Evolutionary conservation across 176 grass and related monocot species (phyloP).

Genomic region (Lolium multiflorum): DNA sequence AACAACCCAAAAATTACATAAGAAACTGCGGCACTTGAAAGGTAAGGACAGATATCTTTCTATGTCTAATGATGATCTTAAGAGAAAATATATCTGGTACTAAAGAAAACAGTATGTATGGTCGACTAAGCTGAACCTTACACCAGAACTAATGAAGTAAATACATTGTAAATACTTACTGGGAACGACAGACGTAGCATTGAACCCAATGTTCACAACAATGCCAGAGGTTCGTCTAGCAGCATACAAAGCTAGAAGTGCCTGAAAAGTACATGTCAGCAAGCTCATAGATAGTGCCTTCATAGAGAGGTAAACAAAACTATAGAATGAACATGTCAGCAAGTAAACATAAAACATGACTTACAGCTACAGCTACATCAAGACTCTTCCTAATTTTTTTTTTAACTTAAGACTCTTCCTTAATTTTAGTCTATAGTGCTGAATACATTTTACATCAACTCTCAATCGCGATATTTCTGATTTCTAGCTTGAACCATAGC

Average conservation of each 20-base stretch:
- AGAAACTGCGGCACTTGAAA: neutral
- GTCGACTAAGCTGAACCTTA: neutral
- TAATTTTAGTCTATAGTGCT: neutral
- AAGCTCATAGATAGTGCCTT: neutral
- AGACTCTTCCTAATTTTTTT: neutral
- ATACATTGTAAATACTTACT: conserved; percentile 56
- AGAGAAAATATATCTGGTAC: neutral
- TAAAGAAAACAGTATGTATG: conserved; percentile 24
- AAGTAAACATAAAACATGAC: conserved; percentile 12
- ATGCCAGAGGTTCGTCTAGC: conserved; percentile 83
- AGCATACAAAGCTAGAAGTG: conserved; percentile 91
- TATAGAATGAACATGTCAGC: conserved; percentile 3
- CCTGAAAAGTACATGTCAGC: conserved; percentile 60
- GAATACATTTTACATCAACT: neutral
- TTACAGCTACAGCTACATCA: neutral
- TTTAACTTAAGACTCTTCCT: neutral
- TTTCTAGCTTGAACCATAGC: neutral
- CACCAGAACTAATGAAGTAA: conserved; percentile 4
- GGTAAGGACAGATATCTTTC: neutral
- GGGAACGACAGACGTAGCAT: conserved; percentile 81
- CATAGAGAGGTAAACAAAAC: neutral
- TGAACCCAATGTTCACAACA: conserved; percentile 96
- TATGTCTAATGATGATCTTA: neutral
- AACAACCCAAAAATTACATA: neutral
- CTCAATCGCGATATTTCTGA: neutral